Conservation (phyloP, 345 rosid genomes). For the Acer saccharum region DNA sequence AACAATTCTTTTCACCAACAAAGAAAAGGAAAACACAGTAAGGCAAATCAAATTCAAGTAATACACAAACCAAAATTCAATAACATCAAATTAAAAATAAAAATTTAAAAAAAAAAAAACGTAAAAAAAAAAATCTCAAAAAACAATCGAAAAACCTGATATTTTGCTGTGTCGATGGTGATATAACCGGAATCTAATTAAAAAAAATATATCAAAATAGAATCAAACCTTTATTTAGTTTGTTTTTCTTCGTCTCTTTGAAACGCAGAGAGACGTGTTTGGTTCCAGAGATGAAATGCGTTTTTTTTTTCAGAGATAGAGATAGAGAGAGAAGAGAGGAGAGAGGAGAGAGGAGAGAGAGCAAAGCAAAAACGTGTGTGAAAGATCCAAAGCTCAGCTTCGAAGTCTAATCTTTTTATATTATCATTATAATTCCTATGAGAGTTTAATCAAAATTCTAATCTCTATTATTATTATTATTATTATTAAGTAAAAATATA, state of each 20-base stretch:
- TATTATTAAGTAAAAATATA: no score
- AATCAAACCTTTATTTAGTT: background rate
- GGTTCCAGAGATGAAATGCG: background rate
- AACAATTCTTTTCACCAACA: background rate
- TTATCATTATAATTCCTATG: background rate
- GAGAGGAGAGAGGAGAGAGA: background rate
- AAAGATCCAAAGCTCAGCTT: conserved; percentile 25
- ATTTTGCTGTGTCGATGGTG: background rate
- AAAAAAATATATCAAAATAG: background rate
- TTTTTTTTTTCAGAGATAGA: background rate
- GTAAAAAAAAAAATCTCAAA: background rate
- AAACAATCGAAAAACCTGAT: background rate
- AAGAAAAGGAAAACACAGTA: background rate
- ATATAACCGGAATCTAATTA: background rate
- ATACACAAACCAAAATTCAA: background rate
- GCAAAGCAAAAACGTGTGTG: conserved; percentile 25
- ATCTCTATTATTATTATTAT: background rate
- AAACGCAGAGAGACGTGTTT: background rate
- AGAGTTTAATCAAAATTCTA: background rate
- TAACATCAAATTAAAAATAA: background rate
- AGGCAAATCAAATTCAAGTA: background rate
- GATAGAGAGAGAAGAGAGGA: no score
- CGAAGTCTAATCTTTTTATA: background rate
- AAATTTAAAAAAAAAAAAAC: background rate
- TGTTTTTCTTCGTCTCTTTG: background rate